Conservation (phyloP, 345 rosid species). For the Garcia nutans region DNA sequence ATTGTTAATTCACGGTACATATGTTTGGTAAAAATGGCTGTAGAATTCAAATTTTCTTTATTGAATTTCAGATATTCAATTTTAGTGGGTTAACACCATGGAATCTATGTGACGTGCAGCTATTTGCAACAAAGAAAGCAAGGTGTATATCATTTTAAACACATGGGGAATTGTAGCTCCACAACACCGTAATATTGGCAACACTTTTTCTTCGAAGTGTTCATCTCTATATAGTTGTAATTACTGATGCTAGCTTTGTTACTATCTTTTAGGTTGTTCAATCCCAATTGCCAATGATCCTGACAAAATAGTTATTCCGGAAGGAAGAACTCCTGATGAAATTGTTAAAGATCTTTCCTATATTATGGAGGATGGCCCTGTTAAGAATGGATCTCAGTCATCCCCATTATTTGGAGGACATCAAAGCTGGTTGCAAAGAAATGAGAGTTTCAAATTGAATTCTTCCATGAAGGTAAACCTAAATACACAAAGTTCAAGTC, state of each 20-base stretch:
- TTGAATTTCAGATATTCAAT: neutral
- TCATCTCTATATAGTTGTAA: conserved; percentile 15
- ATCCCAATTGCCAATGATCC: conserved; percentile 70
- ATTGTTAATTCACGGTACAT: neutral
- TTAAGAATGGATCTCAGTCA: conserved; percentile 41
- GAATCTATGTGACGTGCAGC: conserved; percentile 49
- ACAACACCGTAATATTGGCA: conserved; percentile 68
- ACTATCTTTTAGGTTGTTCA: conserved; percentile 59
- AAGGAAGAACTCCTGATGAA: conserved; percentile 50
- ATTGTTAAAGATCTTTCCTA: conserved; percentile 58
- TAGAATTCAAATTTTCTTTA: neutral
- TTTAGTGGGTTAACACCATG: conserved; percentile 5
- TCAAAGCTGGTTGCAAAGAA: conserved; percentile 77
- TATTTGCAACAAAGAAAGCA: conserved; percentile 80
- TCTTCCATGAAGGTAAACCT: conserved; percentile 72
- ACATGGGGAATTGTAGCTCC: conserved; percentile 69
- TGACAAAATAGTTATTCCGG: conserved; percentile 63
- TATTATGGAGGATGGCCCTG: conserved; percentile 52
- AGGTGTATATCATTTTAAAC: conserved; percentile 62
- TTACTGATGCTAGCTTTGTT: conserved; percentile 16
- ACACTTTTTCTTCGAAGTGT: conserved; percentile 18
- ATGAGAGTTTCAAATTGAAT: conserved; percentile 68
- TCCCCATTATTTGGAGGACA: conserved; percentile 84
- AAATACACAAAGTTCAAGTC: neutral
- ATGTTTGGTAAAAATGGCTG: neutral